Evolutionary conservation across 345 rosid species (phyloP).

Genomic region (Camelina hispida): DNA sequence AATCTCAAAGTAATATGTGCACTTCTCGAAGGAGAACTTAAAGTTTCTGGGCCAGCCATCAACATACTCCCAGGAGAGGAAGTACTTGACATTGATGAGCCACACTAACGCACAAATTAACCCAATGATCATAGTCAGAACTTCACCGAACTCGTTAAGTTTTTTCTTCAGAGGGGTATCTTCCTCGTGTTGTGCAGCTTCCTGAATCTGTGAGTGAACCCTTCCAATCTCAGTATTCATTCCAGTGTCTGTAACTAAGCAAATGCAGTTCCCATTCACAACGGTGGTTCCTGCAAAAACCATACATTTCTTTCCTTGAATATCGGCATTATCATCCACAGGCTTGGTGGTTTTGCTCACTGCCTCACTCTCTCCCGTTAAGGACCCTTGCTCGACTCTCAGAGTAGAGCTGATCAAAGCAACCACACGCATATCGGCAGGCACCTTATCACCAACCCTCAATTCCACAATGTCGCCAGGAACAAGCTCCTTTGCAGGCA

Average conservation of each 20-base stretch:
- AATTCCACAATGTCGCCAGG: conserved; percentile 84
- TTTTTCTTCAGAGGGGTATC: conserved; percentile 96
- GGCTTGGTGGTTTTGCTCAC: conserved; percentile 74
- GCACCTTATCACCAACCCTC: conserved; percentile 83
- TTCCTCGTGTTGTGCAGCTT: conserved; percentile 81
- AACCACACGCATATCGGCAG: conserved; percentile 85
- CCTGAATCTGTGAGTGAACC: conserved; percentile 95
- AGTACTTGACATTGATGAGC: conserved; percentile 93
- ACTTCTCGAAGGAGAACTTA: conserved; percentile 92
- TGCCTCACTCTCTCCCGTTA: conserved; percentile 95
- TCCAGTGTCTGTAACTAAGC: conserved; percentile 79
- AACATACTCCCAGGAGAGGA: conserved; percentile 88
- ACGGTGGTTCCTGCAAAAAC: conserved; percentile 89
- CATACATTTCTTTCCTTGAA: conserved; percentile 90
- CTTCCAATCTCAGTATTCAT: conserved; percentile 90
- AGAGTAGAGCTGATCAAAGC: conserved; percentile 75
- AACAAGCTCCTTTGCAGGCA: conserved; percentile 82
- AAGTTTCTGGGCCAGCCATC: conserved; percentile 91
- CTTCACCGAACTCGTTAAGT: conserved; percentile 87
- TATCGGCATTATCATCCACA: conserved; percentile 70
- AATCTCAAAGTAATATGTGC: conserved; percentile 97
- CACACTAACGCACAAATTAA: conserved; percentile 83
- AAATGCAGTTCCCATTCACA: conserved; percentile 83
- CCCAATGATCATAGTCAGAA: conserved; percentile 80
- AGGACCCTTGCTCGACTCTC: conserved; percentile 85